Evolutionary conservation across 106 monocot genomes (phyloP).

Genomic region (Platanthera guangdongensis): DNA sequence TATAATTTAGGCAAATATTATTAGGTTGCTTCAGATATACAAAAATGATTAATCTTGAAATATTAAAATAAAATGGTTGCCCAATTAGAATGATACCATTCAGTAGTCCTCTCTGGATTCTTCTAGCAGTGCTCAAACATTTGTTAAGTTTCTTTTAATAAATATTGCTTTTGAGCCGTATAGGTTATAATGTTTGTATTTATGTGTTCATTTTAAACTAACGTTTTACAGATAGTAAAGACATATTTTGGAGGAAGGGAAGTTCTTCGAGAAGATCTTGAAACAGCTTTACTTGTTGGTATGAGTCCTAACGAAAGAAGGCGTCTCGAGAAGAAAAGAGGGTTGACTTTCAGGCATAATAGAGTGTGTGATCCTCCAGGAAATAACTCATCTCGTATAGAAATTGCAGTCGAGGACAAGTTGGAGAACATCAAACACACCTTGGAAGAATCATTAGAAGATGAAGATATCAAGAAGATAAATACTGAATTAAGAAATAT

Average conservation of each 20-base stretch:
- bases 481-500: constrained; percentile 1
- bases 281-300: constrained; percentile 80
- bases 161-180: neutral
- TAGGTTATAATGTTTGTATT: neutral
- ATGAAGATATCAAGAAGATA: constrained; percentile 1
- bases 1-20: neutral
- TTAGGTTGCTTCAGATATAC: neutral
- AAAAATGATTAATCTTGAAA: neutral
- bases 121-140: neutral
- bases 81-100: neutral
- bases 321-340: constrained; percentile 72
- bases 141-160: neutral
- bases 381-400: constrained; percentile 7
- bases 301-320: constrained; percentile 87
- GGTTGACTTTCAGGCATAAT: constrained; percentile 26
- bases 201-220: neutral
- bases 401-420: constrained; percentile 11
- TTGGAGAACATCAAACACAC: neutral
- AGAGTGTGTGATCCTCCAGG: constrained; percentile 7
- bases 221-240: constrained; percentile 49
- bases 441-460: constrained; percentile 12
- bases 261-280: constrained; percentile 54
- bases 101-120: neutral
- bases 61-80: constrained; percentile 1
- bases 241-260: constrained; percentile 86